Evolutionary conservation across 768 basidiomycete species (phyloP), one percentile per base, ranked within the genome.

Genomic region (Suillus placidus): DNA sequence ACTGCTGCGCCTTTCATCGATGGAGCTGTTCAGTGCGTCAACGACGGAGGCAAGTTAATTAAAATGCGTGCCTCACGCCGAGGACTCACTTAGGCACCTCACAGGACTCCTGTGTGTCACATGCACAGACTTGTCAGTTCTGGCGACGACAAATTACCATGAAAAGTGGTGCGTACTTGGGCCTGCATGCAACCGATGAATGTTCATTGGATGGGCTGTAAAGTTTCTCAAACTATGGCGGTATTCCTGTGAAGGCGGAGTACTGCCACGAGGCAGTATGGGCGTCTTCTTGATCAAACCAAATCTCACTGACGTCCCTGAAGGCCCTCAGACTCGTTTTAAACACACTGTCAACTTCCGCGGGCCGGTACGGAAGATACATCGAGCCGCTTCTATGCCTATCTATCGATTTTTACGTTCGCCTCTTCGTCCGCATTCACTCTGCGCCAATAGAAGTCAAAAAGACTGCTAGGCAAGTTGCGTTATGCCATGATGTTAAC

Each of bases 1-100:
- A 97, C 95, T 10, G 97, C 97, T 0, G 91, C 95, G 5, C 97
- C 97, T 3, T 99, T 99, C 75, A 90, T 99, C 34, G 97, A 99
- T 71, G 90, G 90, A 26, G 95, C 97, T 0, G 89, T 99, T 18
- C 95, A 98, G 71, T 88, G 87, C 64, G 82, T 97, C 10, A 86
- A 87, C 38, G 95, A 96, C 69, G 95, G 93, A 75, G 97, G 96
- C 90, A 66, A 70, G 83, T 74, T 18, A n/a, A 38, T 14, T 37
- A 18, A 23, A 23, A 63, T 61, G 37, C 14, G 1, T n/a, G 1
- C 32, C 12, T 32, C 16, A 4, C 18, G 42, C 57, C 30, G 56
- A 61, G 51, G 45, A 54, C 65, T 64, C 52, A 52, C 12, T 26
- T 42, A 12, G 12, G 14, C n/a, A 26, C 67, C 5, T 54, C 32